A percentile compares a stretch with the other conserved stretches of the same genome.
Conservation (phyloP, 208 protist species). For the Leishmania guyanensis region DNA sequence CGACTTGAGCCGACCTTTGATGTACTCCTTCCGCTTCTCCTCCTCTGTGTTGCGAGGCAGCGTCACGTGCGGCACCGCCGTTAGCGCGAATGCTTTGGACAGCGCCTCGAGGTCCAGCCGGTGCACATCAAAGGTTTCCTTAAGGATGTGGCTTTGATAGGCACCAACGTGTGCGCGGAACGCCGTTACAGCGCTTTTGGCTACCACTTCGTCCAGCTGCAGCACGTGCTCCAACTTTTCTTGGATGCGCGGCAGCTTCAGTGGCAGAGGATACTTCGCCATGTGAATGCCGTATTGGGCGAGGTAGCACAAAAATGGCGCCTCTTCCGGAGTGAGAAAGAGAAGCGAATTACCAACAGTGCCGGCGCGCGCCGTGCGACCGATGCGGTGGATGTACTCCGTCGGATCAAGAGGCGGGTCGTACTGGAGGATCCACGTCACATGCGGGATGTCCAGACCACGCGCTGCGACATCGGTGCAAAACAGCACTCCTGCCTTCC, state of each 20-base stretch:
- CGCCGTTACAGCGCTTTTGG: constrained; percentile 90
- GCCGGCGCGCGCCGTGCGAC: constrained; percentile 95
- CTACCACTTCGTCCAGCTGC: constrained; percentile 85
- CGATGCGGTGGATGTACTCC: constrained; percentile 97
- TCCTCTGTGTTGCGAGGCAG: constrained; percentile 67
- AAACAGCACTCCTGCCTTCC: constrained; percentile 91
- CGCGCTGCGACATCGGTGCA: constrained; percentile 96
- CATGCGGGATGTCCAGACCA: constrained; percentile 95
- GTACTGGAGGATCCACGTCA: constrained; percentile 98
- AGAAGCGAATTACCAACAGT: constrained; percentile 91
- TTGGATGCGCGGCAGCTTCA: constrained; percentile 75
- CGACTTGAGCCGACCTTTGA: constrained; percentile 91
- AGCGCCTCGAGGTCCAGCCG: constrained; percentile 93
- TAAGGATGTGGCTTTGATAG: constrained; percentile 94
- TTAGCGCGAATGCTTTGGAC: constrained; percentile 92
- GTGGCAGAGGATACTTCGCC: constrained; percentile 72
- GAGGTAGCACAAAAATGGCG: constrained; percentile 89
- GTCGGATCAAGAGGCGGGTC: constrained; percentile 95
- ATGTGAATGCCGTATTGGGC: constrained; percentile 78
- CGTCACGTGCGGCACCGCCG: constrained; percentile 80
- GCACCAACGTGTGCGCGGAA: constrained; percentile 92
- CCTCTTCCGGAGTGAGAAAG: constrained; percentile 93
- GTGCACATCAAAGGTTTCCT: constrained; percentile 93
- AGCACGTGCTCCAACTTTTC: constrained; percentile 89
- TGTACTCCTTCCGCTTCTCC: constrained; percentile 81